Base-by-base conservation (phyloP, 805 yeast species). In the Spathaspora sp. region DNA sequence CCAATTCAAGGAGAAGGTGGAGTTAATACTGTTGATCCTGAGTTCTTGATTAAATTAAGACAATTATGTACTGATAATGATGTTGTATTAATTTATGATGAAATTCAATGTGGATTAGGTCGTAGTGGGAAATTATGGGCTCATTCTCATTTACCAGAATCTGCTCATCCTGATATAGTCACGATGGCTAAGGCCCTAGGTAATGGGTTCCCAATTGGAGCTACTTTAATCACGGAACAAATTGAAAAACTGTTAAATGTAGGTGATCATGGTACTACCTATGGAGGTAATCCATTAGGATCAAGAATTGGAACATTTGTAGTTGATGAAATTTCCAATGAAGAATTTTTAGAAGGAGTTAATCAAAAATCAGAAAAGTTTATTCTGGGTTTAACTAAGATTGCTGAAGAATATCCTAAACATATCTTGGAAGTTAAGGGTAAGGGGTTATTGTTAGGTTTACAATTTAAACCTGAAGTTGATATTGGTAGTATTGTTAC, bases 1-100 rank as follows among this genome's bases (percentile, higher is more conserved):
- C 99, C 99, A 19, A 86, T 94, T 53, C 99, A 94, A 75, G 99
- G 98, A 59, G 99, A 93, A 73, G 98, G 99, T 52, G 99, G 99
- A 52, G 85, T 93, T 17, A 82, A 84, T 62, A 82, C 86, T 18
- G 80, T 89, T 52, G 76, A 80, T 39, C 58, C 69, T 0, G 88
- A 83, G 43, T 91, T 89, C 64, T 75, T 93, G 55, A 64, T 75
- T 3, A 82, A 81, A 47, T 72, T 93, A 65, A 85, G 86, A 58
- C 68, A 80, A 60, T 69, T 87, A 51, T 89, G 97, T 66, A 71
- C 73, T 51, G 78, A 84, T 51, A 77, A 85, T 58, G 83, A 87
- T 50, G 96, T 88, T 10, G 65, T 89, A 31, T 79, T 93, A 53
- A 92, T 93, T 57, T 91, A 84, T 66, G 99, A 93, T 72, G 99